Base-by-base conservation (phyloP, 2,329 filamentous ascomycete genomes). In the Aspergillus spinulosporus region DNA sequence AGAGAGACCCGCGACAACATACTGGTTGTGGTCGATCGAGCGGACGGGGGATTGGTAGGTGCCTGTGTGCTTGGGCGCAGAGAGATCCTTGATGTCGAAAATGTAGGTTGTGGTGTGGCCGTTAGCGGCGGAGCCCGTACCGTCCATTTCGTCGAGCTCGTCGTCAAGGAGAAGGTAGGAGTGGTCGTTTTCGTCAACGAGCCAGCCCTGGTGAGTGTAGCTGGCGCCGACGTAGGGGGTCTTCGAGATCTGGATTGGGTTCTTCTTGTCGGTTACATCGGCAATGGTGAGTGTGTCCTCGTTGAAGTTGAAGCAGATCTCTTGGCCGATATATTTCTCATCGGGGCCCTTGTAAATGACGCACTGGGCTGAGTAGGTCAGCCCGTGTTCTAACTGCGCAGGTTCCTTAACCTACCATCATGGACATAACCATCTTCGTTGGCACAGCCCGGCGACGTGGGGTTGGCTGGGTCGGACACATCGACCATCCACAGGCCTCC, bases 251-350 rank as follows among this genome's bases (percentile, higher is more conserved):
- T 63, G 61, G 42, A 54, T 44, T 1, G 61, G 59, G 3, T 43
- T 37, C 5, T 39, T 45, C 29, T 56, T 61, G 50, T 63, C 54
- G 8, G 57, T 60, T 7, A 63, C 52, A 5, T 63, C 61, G n/a
- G 59, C 61, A 37, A 63, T 63, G 8, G 61, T 63, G 37, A 61
- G 51, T 8, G 52, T 54, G 21, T 63, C 59, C 39, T 63, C 61
- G 52, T 63, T 63, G 50, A 61, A 63, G 59, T 63, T 63, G 57
- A 63, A 63, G 54, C 59, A 63, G 49, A 63, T 63, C 21, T 61
- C 59, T 1, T 44, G 57, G 44, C 52, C 55, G 8, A 31, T 56
- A 55, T 63, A 63, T 11, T 56, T 47, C 32, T 39, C 52, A 37
- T 61, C 54, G 9, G 59, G 61, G 14, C 61, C 61, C 3, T 36